These are phyloP conservation scores for Penicillium hordei DNA, from an alignment of 2,329 filamentous ascomycete species.

Conservation along the genomic window DNA sequence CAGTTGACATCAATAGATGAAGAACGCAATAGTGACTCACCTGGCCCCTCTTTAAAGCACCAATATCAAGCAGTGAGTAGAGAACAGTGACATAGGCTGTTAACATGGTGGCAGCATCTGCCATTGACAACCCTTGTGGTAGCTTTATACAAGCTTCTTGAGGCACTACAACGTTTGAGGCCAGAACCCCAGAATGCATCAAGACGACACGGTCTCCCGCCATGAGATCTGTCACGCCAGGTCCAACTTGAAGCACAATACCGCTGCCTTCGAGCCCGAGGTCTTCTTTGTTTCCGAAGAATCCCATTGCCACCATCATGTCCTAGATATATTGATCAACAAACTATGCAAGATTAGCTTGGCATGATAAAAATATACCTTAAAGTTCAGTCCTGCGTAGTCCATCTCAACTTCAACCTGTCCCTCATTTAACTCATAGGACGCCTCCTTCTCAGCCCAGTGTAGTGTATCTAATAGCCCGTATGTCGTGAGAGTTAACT, in stretches of 20 bases:
- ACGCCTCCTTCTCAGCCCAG: neutral
- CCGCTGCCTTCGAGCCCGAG: conserved; percentile 37
- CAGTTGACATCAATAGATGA: neutral
- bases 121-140: conserved; percentile 13
- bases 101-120: conserved; percentile 19
- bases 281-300: conserved; percentile 22
- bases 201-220: conserved; percentile 34
- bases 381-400: conserved; percentile 17
- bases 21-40: neutral
- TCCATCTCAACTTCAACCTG: conserved; percentile 17
- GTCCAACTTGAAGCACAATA: conserved; percentile 32
- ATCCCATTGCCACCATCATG: conserved; percentile 33
- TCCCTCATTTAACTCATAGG: neutral
- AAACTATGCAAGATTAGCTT: neutral
- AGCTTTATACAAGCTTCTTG: conserved; percentile 8
- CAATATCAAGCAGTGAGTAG: conserved; percentile 25
- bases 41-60: conserved; percentile 24
- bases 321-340: conserved; percentile 8
- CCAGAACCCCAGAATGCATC: conserved; percentile 10
- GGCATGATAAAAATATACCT: neutral
- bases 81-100: conserved; percentile 18
- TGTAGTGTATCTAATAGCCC: conserved; percentile 14
- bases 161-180: conserved; percentile 6
- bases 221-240: conserved; percentile 22
- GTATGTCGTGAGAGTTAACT: conserved; percentile 1